phyloP scores from a whole-genome alignment of 202 grass and related monocot genomes.

The Cymbopogon flexuosus region DNA sequence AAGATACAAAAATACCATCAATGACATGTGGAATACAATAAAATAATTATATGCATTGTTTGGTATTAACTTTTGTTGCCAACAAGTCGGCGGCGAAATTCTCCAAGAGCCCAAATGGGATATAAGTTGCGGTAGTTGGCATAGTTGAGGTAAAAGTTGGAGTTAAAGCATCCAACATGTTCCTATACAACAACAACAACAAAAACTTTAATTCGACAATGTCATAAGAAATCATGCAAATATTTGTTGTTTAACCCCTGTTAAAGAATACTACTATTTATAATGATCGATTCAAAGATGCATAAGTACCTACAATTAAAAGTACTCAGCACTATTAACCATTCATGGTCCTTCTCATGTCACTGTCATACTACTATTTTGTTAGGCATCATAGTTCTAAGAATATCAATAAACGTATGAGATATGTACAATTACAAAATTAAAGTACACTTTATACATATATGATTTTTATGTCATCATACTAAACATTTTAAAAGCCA shows the following conservation, averaged over 20 bases:
- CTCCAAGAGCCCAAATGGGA: constrained; percentile 41
- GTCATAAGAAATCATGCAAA: not conserved
- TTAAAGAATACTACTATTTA: not conserved
- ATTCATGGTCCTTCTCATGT: no score
- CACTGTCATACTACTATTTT: no score
- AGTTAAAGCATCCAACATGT: constrained; percentile 37
- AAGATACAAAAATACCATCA: no score
- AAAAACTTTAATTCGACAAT: not conserved
- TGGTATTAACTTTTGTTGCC: not conserved
- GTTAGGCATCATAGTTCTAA: no score
- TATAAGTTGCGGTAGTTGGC: constrained; percentile 25
- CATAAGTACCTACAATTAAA: not conserved
- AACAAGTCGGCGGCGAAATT: not conserved
- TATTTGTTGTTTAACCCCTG: not conserved
- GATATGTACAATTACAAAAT: no score
- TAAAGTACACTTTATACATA: not conserved
- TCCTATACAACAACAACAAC: constrained; percentile 19
- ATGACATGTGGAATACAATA: no score
- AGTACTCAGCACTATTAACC: not conserved
- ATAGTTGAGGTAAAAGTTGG: constrained; percentile 17
- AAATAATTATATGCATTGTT: not conserved
- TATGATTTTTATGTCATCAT: not conserved
- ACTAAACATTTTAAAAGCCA: not conserved
- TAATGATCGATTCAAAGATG: not conserved
- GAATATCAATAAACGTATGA: not conserved